phyloP scores from a whole-genome alignment of 768 basidiomycete genomes.

The Lanmaoa pseudosensibilis region DNA sequence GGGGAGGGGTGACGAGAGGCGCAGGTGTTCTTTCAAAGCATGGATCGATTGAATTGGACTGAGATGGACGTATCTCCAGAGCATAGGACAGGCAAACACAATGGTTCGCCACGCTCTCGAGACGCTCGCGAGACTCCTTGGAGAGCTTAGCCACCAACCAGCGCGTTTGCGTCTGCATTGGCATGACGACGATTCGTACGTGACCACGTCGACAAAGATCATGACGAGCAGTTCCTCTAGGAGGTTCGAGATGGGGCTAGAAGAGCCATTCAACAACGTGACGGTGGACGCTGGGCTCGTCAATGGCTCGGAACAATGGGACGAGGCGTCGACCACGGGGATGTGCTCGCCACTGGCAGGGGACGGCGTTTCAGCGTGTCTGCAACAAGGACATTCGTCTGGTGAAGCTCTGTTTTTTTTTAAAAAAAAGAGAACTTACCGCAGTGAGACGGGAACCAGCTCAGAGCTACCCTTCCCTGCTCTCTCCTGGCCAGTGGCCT shows the following conservation, averaged over 20 bases:
- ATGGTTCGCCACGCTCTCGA: slow-evolving; percentile 18
- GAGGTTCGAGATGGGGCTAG: slow-evolving; percentile 10
- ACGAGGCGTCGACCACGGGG: neutral
- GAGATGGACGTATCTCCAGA: slow-evolving; percentile 23
- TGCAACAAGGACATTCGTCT: neutral
- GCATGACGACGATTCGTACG: slow-evolving; percentile 6
- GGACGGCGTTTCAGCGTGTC: neutral
- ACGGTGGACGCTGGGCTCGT: neutral
- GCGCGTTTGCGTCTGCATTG: neutral
- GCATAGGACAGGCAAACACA: slow-evolving; percentile 15
- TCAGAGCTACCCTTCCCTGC: neutral
- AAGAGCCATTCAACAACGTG: neutral
- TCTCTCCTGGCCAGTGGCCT: neutral
- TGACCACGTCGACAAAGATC: slow-evolving; percentile 20
- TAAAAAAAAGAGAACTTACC: slow-evolving; percentile 4
- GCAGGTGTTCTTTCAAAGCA: slow-evolving; percentile 17
- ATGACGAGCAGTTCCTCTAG: slow-evolving; percentile 24
- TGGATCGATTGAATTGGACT: slow-evolving; percentile 12
- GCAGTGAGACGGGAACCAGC: neutral
- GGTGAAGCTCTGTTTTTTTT: neutral
- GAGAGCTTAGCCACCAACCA: slow-evolving; percentile 3
- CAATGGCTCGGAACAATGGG: neutral
- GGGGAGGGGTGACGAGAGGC: slow-evolving; percentile 11
- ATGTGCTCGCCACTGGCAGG: neutral
- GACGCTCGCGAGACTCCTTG: slow-evolving; percentile 18